Evolutionary conservation across 768 basidiomycete species (phyloP), one percentile per base, ranked within the genome.

Genomic region (Lentinula boryana): DNA sequence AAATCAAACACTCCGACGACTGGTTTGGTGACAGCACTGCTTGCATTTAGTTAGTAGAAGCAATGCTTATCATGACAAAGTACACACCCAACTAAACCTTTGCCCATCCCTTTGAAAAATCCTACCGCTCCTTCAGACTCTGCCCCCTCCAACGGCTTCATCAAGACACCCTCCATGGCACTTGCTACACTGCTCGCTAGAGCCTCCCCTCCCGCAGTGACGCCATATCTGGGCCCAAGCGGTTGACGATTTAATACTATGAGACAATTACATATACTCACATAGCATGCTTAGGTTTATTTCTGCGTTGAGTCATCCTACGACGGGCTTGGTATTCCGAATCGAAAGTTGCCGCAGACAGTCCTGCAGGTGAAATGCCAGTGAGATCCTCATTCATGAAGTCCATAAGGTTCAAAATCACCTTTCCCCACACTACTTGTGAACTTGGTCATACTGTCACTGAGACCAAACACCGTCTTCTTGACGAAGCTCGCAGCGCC

Each of bases 401-500:
- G 36, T 6, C 40, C 31, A 16, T 38, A 31, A 12, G 12, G 13
- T 51, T n/a, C 4, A 21, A 27, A 43, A 16, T 6, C 48, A 91
- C 94, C 95, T 81, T 99, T 99, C 46, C 96, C 93, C 63, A 99
- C 86, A 71, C 94, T 97, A 64, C 95, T 93, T 1, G 97, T 98
- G 68, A 99, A 89, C 73, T 98, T 98, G n/a, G 95, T 95, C 70
- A 99, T 79, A 69, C 93, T 96, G 68, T 99, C 96, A 36, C 91
- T 91, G 46, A 99, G 71, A 40, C 97, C 97, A 67, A 98, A 99
- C 6, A 98, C 92, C 0, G 96, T 97, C 77, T 99, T 99, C 79
- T 98, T 98, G 58, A 98, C 91, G 66, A 99, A 95, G 70, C 95
- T 98, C 6, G 95, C 94, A 0, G 96, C 96, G 49, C 97, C 97